Conservation (phyloP, 345 rosid species). For the Brassica cretica region DNA sequence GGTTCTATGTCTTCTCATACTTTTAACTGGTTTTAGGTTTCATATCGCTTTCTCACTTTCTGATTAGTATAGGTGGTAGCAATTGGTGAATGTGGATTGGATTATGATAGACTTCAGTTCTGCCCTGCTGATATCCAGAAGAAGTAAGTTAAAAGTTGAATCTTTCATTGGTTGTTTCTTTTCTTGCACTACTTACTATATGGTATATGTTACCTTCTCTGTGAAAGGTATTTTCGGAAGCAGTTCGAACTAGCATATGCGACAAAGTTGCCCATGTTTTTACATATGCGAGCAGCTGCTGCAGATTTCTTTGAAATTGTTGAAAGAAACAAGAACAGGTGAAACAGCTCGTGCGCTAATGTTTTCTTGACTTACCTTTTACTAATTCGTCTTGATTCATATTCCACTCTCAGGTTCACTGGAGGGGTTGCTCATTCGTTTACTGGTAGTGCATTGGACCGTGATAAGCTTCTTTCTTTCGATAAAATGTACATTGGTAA, state of each 20-base stretch:
- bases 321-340: constrained; percentile 72
- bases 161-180: constrained; percentile 5
- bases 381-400: neutral
- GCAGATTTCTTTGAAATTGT: constrained; percentile 81
- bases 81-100: constrained; percentile 95
- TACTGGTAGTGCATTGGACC: constrained; percentile 74
- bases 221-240: constrained; percentile 84
- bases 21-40: neutral
- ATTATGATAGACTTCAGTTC: constrained; percentile 96
- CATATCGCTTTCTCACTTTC: neutral
- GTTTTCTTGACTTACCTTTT: neutral
- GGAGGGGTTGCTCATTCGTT: constrained; percentile 94
- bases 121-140: constrained; percentile 77
- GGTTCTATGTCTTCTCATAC: constrained; percentile 44
- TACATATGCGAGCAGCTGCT: constrained; percentile 97
- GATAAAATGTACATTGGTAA: constrained; percentile 76
- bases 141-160: constrained; percentile 54
- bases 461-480: constrained; percentile 77
- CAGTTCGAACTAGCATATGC: constrained; percentile 90
- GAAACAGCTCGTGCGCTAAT: constrained; percentile 27
- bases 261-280: constrained; percentile 90
- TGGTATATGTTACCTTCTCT: constrained; percentile 1
- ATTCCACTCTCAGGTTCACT: constrained; percentile 50
- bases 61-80: constrained; percentile 70
- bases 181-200: constrained; percentile 6